Percentiles rank a stretch among this genome's conserved stretches.
phyloP scores from a whole-genome alignment of 208 protist species.

The Crithidia expoeki region DNA sequence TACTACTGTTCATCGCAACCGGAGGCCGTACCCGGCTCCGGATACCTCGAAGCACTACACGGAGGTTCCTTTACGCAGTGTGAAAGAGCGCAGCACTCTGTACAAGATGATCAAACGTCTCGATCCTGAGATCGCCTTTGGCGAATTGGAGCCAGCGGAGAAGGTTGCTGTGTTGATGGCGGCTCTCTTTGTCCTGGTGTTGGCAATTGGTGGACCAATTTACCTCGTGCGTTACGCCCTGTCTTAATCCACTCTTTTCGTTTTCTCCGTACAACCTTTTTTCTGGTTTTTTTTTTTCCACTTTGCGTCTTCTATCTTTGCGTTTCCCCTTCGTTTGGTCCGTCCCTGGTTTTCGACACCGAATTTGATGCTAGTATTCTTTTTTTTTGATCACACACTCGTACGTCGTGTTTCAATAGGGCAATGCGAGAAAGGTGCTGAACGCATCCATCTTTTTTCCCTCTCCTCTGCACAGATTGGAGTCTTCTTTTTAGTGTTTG shows the following conservation, averaged over 20 bases:
- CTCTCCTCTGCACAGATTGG: too few relatives aligned
- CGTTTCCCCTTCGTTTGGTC: too few relatives aligned
- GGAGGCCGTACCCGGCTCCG: constrained; percentile 64
- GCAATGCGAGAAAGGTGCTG: too few relatives aligned
- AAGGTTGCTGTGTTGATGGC: constrained; percentile 38
- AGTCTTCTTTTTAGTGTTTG: too few relatives aligned
- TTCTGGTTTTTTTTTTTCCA: constrained; percentile 4
- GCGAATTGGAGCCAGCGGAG: constrained; percentile 59
- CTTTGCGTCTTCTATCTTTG: neutral
- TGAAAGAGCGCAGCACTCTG: constrained; percentile 38
- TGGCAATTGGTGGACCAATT: constrained; percentile 34
- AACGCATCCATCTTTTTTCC: too few relatives aligned
- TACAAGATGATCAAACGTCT: constrained; percentile 43
- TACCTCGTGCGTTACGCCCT: constrained; percentile 31
- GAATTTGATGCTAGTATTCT: too few relatives aligned
- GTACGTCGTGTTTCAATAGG: too few relatives aligned
- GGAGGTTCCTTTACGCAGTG: constrained; percentile 44
- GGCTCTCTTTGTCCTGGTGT: constrained; percentile 31
- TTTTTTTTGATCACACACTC: neutral
- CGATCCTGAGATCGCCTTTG: constrained; percentile 52
- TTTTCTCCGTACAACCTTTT: neutral
- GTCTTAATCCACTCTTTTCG: constrained; percentile 13
- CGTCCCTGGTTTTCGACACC: neutral
- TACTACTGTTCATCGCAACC: constrained; percentile 24
- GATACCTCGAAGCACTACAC: constrained; percentile 80